Conservation (phyloP, 768 basidiomycete species). For the Lactifluus subvellereus region DNA sequence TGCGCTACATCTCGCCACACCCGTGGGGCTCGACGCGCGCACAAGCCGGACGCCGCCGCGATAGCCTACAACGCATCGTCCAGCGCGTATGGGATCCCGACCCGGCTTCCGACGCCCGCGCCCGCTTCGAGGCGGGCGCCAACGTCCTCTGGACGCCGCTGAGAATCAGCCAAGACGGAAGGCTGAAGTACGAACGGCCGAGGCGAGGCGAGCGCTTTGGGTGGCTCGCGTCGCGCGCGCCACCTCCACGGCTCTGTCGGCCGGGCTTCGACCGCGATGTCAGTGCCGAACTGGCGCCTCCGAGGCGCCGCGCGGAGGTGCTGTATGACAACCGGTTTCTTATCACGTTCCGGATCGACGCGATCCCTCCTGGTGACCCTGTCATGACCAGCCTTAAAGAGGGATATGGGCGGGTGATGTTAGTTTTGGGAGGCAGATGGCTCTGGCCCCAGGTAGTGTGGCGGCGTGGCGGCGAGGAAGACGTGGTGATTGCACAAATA, state of each 20-base stretch:
- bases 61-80: constrained; percentile 44
- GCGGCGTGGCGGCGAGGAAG: constrained; percentile 10
- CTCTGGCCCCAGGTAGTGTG: constrained; percentile 43
- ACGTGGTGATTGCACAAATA: constrained; percentile 19
- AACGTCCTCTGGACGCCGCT: constrained; percentile 22
- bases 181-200: constrained; percentile 3
- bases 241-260: constrained; percentile 33
- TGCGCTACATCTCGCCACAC: constrained; percentile 65
- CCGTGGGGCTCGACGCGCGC: constrained; percentile 72
- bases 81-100: constrained; percentile 41
- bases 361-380: constrained; percentile 39
- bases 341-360: constrained; percentile 40
- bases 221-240: constrained; percentile 62
- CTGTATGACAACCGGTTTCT: constrained; percentile 67
- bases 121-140: constrained; percentile 21
- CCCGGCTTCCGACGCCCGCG: constrained; percentile 26
- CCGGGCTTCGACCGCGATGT: constrained; percentile 38
- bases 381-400: constrained; percentile 26
- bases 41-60: constrained; percentile 49
- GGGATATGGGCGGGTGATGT: constrained; percentile 28
- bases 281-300: constrained; percentile 25
- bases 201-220: constrained; percentile 32
- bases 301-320: constrained; percentile 32
- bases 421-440: constrained; percentile 41
- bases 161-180: constrained; percentile 9